phyloP scores from a whole-genome alignment of 495 filamentous ascomycete species.

The Aspergillus bertholletiae region DNA sequence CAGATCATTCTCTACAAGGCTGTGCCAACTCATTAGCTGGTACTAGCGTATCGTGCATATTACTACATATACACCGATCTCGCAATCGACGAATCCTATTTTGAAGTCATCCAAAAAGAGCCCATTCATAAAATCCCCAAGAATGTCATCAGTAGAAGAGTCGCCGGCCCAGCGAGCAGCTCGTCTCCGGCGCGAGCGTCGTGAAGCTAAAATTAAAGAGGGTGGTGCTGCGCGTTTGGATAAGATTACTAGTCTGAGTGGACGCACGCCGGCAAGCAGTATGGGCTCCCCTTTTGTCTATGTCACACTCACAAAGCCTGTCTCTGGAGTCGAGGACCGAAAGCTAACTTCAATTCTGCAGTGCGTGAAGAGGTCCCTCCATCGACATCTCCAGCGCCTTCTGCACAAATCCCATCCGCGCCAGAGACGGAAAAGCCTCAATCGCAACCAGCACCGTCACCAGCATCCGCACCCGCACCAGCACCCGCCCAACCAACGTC shows the following conservation, averaged over 20 bases:
- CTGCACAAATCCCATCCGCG: constrained; percentile 15
- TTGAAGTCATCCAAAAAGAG: not conserved
- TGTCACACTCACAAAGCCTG: not conserved
- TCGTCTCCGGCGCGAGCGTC: constrained; percentile 81
- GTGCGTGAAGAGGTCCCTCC: constrained; percentile 29
- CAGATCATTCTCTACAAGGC: not conserved
- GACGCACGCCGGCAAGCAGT: constrained; percentile 53
- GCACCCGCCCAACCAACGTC: constrained; percentile 1
- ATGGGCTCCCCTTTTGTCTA: constrained; percentile 8
- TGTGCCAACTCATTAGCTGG: not conserved
- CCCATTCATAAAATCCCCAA: not conserved
- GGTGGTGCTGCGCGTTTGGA: constrained; percentile 76
- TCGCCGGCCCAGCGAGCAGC: constrained; percentile 65
- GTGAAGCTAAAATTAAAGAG: constrained; percentile 85
- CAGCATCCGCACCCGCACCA: too few relatives aligned
- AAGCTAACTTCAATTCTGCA: constrained; percentile 5
- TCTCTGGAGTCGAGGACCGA: not conserved
- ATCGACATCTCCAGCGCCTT: constrained; percentile 28
- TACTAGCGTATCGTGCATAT: not conserved
- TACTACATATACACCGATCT: too few relatives aligned
- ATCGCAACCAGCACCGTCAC: constrained; percentile 5
- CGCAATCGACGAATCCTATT: too few relatives aligned
- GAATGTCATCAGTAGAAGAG: constrained; percentile 47
- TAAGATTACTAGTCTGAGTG: constrained; percentile 76
- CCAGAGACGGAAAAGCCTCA: constrained; percentile 14